phyloP scores from a whole-genome alignment of 2,329 filamentous ascomycete genomes.

The Aspergillus candidus region DNA sequence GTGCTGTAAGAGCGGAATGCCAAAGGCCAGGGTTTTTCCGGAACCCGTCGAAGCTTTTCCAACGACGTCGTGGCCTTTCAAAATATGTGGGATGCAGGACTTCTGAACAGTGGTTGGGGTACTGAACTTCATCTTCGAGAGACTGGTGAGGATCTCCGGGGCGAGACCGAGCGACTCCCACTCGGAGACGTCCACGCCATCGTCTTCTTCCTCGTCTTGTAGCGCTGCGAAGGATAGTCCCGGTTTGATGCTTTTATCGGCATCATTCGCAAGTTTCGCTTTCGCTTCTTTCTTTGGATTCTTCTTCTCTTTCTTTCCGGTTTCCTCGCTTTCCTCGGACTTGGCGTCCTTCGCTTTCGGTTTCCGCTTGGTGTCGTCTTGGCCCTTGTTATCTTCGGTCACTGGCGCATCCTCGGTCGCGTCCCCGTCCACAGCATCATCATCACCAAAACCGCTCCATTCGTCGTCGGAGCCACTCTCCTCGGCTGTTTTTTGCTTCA shows the following conservation, averaged over 20 bases:
- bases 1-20: constrained; percentile 82
- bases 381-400: constrained; percentile 19
- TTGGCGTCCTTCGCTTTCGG: constrained; percentile 14
- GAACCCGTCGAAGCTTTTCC: constrained; percentile 96
- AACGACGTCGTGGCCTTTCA: constrained; percentile 81
- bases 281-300: constrained; percentile 24
- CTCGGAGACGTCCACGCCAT: constrained; percentile 63
- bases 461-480: constrained; percentile 45
- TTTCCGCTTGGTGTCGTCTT: constrained; percentile 21
- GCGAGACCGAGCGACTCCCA: constrained; percentile 75
- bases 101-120: constrained; percentile 78
- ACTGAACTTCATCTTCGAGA: constrained; percentile 73
- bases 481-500: constrained; percentile 18
- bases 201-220: constrained; percentile 45
- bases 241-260: constrained; percentile 26
- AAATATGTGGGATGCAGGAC: constrained; percentile 71
- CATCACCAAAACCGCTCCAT: constrained; percentile 61
- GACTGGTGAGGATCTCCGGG: constrained; percentile 61
- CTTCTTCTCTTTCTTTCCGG: constrained; percentile 23
- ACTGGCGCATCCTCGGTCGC: constrained; percentile 12
- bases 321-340: constrained; percentile 12
- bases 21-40: constrained; percentile 92
- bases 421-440: constrained; percentile 19
- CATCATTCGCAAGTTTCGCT: constrained; percentile 28
- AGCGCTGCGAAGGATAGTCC: constrained; percentile 35